Evolutionary conservation across 1,284 basidiomycete species (phyloP).

Genomic region (Pholiota adiposa): DNA sequence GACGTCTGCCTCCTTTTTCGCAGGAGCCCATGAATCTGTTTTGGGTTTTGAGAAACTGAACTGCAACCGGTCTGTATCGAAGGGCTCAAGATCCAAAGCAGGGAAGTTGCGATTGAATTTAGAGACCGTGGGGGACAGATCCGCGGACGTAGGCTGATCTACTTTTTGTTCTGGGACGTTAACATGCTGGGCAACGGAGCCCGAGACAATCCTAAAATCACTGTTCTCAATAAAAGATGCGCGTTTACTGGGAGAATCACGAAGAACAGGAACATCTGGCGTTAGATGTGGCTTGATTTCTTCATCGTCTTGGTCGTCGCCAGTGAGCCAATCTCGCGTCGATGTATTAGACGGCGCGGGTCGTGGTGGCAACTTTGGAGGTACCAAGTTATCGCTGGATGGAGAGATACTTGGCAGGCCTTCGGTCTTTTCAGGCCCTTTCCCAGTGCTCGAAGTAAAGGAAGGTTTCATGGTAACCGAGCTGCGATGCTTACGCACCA

Average conservation of each 20-base stretch:
- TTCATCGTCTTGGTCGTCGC: conserved; percentile 57
- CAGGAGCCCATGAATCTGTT: conserved; percentile 35
- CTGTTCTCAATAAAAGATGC: conserved; percentile 65
- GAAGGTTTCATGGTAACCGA: conserved; percentile 32
- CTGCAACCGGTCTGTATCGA: conserved; percentile 25
- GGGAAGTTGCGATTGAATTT: conserved; percentile 42
- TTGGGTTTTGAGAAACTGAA: conserved; percentile 16
- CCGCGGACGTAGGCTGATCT: conserved; percentile 21
- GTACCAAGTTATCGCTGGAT: conserved; percentile 17
- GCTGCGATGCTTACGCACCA: conserved; percentile 47
- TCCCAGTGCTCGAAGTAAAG: conserved; percentile 27
- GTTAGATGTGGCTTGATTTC: conserved; percentile 28
- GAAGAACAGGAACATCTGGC: conserved; percentile 50
- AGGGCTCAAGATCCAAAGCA: conserved; percentile 32
- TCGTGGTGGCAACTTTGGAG: conserved; percentile 23
- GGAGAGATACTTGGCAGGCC: not conserved
- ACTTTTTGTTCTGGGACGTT: conserved; percentile 23
- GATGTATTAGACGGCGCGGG: conserved; percentile 9
- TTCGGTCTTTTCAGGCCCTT: conserved; percentile 23
- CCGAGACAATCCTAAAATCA: conserved; percentile 51
- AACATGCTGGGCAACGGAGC: conserved; percentile 46
- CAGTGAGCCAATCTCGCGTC: conserved; percentile 73
- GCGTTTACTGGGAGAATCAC: conserved; percentile 72
- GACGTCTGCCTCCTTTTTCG: conserved; percentile 29
- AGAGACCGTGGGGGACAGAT: conserved; percentile 37